Evolutionary conservation across 108 stramenopile genomes (phyloP), one percentile per base, ranked within the genome.

Genomic region (Pseudonitzschia delicatissima): DNA sequence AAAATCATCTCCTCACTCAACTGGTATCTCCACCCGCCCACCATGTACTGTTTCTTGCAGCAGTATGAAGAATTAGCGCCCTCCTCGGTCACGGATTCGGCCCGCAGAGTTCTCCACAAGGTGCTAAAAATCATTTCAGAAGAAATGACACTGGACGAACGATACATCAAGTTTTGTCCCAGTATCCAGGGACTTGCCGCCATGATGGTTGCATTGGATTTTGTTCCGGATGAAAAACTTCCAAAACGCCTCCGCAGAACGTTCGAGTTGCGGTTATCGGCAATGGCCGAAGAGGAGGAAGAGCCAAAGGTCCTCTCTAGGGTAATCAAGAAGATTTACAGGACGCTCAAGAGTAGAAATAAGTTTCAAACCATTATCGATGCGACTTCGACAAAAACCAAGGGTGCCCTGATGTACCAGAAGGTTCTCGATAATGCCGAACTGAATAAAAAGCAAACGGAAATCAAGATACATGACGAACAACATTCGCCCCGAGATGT

Each of bases 21-120:
- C 17, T 90, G 83, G 84, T 67, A 78, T 15, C 60, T 87, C 50
- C 82, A 84, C 62, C 89, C 89, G 4, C 89, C 89, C 0, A 84
- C 89, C 5, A 39, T 74, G 9, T 29, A 77, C 27, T 79, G 84
- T 49, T 90, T 79, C 63, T 31, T 84, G 23, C 57, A 72, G 26
- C 74, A 79, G 45, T 83, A 59, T 39, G 57, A 71, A 37, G 66
- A 68, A 26, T 45, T 83, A 23, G 29, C 79, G 7, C 82, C 77
- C 3, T 5, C 47, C 27, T 64, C 27, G 23, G 65, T 75, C n/a
- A 36, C 61, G 4, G 40, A 62, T 17, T 57, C 58, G n/a, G 45
- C 51, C 12, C 27, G 31, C 5, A 28, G 2, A 57, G 55, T 57
- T 3, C 27, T 31, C 39, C 1, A 17, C 39, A 67, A 76, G 31